These are phyloP conservation scores for Geranium incanum DNA, from an alignment of 441 rosid species.

Conservation along the genomic window DNA sequence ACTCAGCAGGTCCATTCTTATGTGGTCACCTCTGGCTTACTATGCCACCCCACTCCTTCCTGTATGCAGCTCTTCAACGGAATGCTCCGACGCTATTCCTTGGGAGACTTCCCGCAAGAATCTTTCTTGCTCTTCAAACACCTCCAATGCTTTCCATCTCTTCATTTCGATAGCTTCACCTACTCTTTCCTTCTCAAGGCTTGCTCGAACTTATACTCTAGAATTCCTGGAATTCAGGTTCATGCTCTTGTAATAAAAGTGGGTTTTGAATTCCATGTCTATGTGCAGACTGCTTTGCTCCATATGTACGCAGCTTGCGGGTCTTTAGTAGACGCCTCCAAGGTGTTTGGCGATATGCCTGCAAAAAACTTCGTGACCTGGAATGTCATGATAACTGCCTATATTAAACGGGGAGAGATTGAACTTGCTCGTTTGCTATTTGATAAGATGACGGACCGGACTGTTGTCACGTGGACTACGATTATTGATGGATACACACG, in stretches of 20 bases:
- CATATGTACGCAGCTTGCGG: conserved; percentile 35
- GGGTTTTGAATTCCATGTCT: conserved; percentile 58
- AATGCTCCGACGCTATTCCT: conserved; percentile 56
- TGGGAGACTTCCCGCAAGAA: conserved; percentile 30
- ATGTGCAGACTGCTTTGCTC: conserved; percentile 63
- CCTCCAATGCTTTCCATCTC: conserved; percentile 30
- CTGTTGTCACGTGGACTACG: not conserved
- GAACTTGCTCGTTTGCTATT: not conserved
- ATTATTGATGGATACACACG: not conserved
- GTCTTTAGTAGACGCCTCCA: conserved; percentile 28
- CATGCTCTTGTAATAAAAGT: conserved; percentile 47
- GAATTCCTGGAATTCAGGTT: conserved; percentile 42
- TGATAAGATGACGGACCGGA: not conserved
- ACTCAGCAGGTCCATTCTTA: conserved; percentile 48
- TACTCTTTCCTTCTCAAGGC: conserved; percentile 59
- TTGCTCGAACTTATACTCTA: conserved; percentile 31
- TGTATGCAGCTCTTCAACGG: conserved; percentile 40
- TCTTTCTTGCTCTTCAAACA: conserved; percentile 47
- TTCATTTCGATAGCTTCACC: conserved; percentile 60
- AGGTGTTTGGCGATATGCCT: conserved; percentile 18
- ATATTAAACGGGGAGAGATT: not conserved
- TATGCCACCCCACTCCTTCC: conserved; percentile 15
- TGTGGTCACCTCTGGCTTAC: conserved; percentile 30
- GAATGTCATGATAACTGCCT: conserved; percentile 2
- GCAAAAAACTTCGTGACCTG: not conserved